Base-by-base conservation (phyloP, 129 eudicot species). In the Arctium lappa region DNA sequence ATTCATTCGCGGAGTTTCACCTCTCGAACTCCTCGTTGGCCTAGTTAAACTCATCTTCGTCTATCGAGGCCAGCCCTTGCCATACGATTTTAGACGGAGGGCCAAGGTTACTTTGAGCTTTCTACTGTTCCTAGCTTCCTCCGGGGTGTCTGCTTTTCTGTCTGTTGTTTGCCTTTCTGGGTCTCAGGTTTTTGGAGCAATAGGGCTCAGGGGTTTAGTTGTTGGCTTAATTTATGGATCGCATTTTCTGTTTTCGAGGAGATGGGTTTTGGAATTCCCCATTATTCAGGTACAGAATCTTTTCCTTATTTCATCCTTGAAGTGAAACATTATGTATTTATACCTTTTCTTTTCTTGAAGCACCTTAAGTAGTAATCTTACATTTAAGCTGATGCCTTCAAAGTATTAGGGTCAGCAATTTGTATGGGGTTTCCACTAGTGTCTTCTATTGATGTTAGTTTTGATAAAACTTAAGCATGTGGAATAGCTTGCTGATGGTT, bases 231-330 rank as follows among this genome's bases (percentile, higher is more conserved):
- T 89, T 22, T 96, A 91, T 70, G 99, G 92, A 3, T 40, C 91
- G 44, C 81, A 79, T 77, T 91, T 80, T 86, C 85, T 93, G 29
- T 90, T 83, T 36, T 65, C 40, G 70, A 82, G 74, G 76, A 87
- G 97, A 75, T 93, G 95, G 95, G 85, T 93, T 80, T 84, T 93
- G 85, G 86, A 85, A 42, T 96, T 96, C 53, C 98, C 99, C 11
- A 88, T 96, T 33, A 76, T 96, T 89, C 98, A 96, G 97, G 99
- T 95, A 32, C 76, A 1, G 3, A 1, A 0, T 22, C 22, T 66
- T 73, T 75, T 16, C 1, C 46, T 71, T 33, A 7, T 70, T 31
- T 1, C 30, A 44, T 73, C 70, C 40, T 0, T 12, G 36, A 39
- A 73, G 33, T 73, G 16, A 73, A 73, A 2, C 31, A 12, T 6